A percentile compares a stretch with the other conserved stretches of the same genome.
Conservation (phyloP, 148 eudicot species). For the Hydrangea macrophylla region DNA sequence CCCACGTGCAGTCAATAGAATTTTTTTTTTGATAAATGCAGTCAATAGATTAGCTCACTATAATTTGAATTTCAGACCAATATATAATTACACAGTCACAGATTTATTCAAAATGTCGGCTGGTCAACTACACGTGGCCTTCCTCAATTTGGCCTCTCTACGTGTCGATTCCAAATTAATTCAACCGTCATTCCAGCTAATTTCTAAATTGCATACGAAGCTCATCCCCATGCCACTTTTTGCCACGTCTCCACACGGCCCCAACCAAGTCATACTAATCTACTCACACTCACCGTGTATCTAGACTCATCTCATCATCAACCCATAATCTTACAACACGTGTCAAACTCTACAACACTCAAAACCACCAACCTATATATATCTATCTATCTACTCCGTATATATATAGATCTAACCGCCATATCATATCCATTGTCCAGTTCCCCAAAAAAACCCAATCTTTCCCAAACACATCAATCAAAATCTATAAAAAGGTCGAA, state of each 20-base stretch:
- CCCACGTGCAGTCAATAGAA: too few relatives aligned
- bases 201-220: too few relatives aligned
- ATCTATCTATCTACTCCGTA: too few relatives aligned
- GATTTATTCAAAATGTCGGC: too few relatives aligned
- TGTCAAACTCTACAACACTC: conserved; percentile 14
- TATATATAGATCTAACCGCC: not conserved
- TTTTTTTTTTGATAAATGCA: too few relatives aligned
- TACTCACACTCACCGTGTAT: conserved; percentile 1
- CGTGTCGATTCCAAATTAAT: conserved; percentile 7
- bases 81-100: too few relatives aligned
- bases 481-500: not conserved
- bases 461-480: not conserved
- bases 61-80: too few relatives aligned
- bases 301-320: not conserved
- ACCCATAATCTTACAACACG: conserved; percentile 17
- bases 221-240: not conserved
- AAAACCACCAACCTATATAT: not conserved
- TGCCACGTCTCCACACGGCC: conserved; percentile 17
- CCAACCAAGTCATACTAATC: not conserved
- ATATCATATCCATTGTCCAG: not conserved
- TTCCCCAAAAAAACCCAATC: not conserved
- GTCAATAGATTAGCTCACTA: too few relatives aligned
- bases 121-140: conserved; percentile 22
- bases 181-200: conserved; percentile 25
- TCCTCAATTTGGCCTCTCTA: not conserved